Evolutionary conservation across 2,329 filamentous ascomycete species (phyloP).

Genomic region (Sclerotinia minor): DNA sequence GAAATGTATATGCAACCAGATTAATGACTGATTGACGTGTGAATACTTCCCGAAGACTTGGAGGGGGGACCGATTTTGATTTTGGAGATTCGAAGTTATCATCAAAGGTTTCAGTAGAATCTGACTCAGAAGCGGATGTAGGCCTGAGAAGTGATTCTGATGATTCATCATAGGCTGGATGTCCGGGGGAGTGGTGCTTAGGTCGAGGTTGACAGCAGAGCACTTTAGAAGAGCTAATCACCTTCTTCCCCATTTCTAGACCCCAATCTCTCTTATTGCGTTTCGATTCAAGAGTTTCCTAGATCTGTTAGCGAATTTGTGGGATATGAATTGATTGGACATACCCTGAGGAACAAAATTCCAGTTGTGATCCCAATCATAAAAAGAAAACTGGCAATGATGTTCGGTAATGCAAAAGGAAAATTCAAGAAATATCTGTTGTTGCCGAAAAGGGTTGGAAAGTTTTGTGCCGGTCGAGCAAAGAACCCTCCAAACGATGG

Average conservation of each 20-base stretch:
- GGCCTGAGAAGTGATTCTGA: conserved; percentile 55
- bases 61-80: conserved; percentile 39
- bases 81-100: conserved; percentile 35
- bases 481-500: conserved; percentile 86
- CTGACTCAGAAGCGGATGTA: conserved; percentile 37
- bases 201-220: conserved; percentile 26
- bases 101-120: conserved; percentile 32
- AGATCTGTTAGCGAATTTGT: conserved; percentile 23
- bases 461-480: conserved; percentile 74
- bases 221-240: conserved; percentile 48
- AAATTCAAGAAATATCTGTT: conserved; percentile 69
- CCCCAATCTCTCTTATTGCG: conserved; percentile 73
- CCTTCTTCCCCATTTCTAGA: conserved; percentile 66
- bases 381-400: conserved; percentile 76
- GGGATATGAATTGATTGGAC: conserved; percentile 17
- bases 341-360: conserved; percentile 72
- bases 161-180: conserved; percentile 56
- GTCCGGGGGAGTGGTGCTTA: conserved; percentile 37
- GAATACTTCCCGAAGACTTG: conserved; percentile 64
- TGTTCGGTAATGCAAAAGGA: conserved; percentile 82
- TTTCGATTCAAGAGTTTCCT: conserved; percentile 79
- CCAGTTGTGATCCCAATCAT: conserved; percentile 72
- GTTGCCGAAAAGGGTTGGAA: conserved; percentile 68
- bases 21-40: conserved; percentile 73
- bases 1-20: conserved; percentile 73